Evolutionary conservation across 2,329 filamentous ascomycete genomes (phyloP).

Genomic region (Fusarium sp.): DNA sequence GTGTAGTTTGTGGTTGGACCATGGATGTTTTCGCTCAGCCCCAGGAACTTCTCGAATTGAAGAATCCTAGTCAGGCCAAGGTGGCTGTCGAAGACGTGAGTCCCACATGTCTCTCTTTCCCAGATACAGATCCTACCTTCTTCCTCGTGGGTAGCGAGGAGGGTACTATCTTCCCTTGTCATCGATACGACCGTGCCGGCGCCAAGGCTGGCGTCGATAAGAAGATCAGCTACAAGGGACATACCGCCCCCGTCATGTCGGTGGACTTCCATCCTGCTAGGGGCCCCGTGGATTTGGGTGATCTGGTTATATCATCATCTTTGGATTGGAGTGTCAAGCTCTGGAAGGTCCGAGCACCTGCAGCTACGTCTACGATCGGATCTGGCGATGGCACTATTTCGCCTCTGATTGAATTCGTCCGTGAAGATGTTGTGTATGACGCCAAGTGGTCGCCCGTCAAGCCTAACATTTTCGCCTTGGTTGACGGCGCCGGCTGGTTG

Average conservation of each 20-base stretch:
- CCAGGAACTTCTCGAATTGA: conserved; percentile 90
- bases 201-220: conserved; percentile 96
- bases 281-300: conserved; percentile 92
- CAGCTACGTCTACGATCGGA: conserved; percentile 72
- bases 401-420: conserved; percentile 88
- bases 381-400: conserved; percentile 65
- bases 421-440: conserved; percentile 97
- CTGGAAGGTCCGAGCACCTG: conserved; percentile 90
- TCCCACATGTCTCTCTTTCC: conserved; percentile 94
- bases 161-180: conserved; percentile 94
- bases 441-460: conserved; percentile 94
- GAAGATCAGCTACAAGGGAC: conserved; percentile 87
- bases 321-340: conserved; percentile 98
- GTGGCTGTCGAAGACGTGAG: conserved; percentile 86
- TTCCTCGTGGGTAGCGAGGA: conserved; percentile 98
- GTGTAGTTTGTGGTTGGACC: conserved; percentile 95
- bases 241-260: conserved; percentile 94
- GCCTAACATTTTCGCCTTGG: conserved; percentile 92
- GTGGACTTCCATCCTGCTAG: conserved; percentile 94
- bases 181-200: conserved; percentile 95
- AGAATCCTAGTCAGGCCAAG: conserved; percentile 85
- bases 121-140: conserved; percentile 93
- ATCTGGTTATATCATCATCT: conserved; percentile 90
- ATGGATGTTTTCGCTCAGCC: conserved; percentile 98
- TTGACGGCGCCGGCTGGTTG: conserved; percentile 90